Percentiles rank a stretch among this genome's conserved stretches.
phyloP scores from a whole-genome alignment of 768 basidiomycete species.

The Rhizopogon vulgaris region DNA sequence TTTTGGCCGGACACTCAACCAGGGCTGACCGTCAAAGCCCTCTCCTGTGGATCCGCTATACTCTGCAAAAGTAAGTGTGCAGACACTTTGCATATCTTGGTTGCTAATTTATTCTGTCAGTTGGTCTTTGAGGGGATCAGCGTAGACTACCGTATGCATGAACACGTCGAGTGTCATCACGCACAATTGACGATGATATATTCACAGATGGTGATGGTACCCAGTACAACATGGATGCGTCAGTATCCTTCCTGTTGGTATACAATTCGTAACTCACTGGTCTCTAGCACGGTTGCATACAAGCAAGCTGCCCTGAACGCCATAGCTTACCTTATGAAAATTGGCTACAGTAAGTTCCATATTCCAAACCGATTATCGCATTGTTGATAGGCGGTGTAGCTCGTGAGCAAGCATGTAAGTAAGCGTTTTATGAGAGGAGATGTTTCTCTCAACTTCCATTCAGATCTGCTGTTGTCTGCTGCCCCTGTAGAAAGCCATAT shows the following conservation, averaged over 20 bases:
- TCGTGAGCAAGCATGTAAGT: constrained; percentile 68
- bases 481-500: constrained; percentile 68
- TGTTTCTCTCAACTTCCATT: not conserved
- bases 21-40: constrained; percentile 35
- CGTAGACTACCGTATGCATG: constrained; percentile 56
- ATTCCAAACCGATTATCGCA: not conserved
- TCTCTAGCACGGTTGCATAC: constrained; percentile 62
- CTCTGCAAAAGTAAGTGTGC: constrained; percentile 47
- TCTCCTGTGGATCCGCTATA: constrained; percentile 73
- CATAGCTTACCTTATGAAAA: constrained; percentile 61
- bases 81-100: not conserved
- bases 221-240: constrained; percentile 78
- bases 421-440: not conserved
- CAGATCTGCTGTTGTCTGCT: constrained; percentile 62
- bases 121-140: constrained; percentile 73
- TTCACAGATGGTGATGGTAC: constrained; percentile 60
- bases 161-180: not conserved
- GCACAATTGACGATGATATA: not conserved
- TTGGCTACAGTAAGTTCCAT: constrained; percentile 60
- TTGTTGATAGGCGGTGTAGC: constrained; percentile 30
- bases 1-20: not conserved
- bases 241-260: constrained; percentile 14
- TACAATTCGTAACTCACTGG: not conserved
- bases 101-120: constrained; percentile 21
- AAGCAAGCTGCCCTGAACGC: constrained; percentile 76